phyloP scores from a whole-genome alignment of 768 basidiomycete species.

The Hericium alpestre region DNA sequence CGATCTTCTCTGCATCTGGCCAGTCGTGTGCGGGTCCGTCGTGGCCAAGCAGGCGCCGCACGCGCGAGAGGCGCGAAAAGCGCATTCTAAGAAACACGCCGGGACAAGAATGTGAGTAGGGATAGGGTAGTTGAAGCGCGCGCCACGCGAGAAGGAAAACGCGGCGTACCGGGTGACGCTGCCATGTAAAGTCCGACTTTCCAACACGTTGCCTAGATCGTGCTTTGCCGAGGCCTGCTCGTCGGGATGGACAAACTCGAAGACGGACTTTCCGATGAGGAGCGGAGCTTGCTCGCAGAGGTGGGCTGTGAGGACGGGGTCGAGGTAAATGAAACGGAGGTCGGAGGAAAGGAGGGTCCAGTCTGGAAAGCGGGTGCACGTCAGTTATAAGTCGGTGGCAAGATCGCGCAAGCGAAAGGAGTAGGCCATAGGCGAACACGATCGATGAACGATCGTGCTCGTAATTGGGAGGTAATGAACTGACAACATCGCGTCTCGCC shows the following conservation, averaged over 20 bases:
- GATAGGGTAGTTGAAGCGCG: neutral
- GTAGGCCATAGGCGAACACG: conserved; percentile 28
- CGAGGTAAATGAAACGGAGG: conserved; percentile 72
- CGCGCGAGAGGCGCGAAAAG: conserved; percentile 63
- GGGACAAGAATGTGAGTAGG: neutral
- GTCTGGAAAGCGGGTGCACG: conserved; percentile 34
- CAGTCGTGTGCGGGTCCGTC: conserved; percentile 43
- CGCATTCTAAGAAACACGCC: conserved; percentile 44
- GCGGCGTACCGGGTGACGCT: conserved; percentile 62
- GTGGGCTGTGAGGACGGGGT: conserved; percentile 67
- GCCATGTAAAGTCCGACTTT: conserved; percentile 68
- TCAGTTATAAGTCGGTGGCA: conserved; percentile 12
- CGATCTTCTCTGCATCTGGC: conserved; percentile 58
- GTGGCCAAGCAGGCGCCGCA: conserved; percentile 66
- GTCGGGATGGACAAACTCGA: conserved; percentile 77
- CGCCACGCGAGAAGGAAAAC: conserved; percentile 9
- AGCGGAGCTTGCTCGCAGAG: conserved; percentile 60
- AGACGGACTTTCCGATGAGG: conserved; percentile 60
- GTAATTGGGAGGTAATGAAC: conserved; percentile 23
- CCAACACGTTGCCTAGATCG: conserved; percentile 66
- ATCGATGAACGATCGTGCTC: conserved; percentile 26
- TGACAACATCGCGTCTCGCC: conserved; percentile 72
- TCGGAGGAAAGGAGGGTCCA: conserved; percentile 74
- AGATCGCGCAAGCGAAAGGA: conserved; percentile 19
- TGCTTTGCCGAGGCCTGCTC: conserved; percentile 64